These are phyloP conservation scores for Fusarium tupiense DNA, from an alignment of 2,329 filamentous ascomycete species.

Conservation along the genomic window DNA sequence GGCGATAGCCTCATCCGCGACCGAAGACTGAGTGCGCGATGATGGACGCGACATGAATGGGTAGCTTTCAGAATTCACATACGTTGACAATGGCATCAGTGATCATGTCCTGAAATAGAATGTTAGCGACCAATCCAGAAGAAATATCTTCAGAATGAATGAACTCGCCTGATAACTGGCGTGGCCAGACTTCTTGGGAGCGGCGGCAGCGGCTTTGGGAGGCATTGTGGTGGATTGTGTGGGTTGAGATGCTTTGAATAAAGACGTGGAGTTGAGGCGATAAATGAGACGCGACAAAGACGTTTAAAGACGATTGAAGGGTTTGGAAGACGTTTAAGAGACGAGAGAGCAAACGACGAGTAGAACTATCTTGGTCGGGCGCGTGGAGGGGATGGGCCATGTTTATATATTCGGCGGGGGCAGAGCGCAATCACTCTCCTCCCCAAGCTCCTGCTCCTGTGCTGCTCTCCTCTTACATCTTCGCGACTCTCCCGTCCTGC, in stretches of 20 bases:
- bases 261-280: conserved; percentile 34
- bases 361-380: conserved; percentile 57
- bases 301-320: conserved; percentile 8
- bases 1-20: conserved; percentile 39
- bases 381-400: conserved; percentile 62
- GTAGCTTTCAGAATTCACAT: conserved; percentile 49
- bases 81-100: conserved; percentile 69
- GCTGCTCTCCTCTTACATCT: conserved; percentile 33
- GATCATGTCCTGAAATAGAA: conserved; percentile 65
- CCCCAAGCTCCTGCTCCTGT: conserved; percentile 42
- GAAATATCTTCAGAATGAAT: conserved; percentile 6
- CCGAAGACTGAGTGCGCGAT: conserved; percentile 38
- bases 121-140: conserved; percentile 3
- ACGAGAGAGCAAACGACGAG: conserved; percentile 49
- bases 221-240: conserved; percentile 59
- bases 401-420: conserved; percentile 71
- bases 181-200: conserved; percentile 61
- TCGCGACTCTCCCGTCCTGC: conserved; percentile 29
- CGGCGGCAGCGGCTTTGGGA: conserved; percentile 65
- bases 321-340: conserved; percentile 39
- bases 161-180: conserved; percentile 68
- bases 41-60: conserved; percentile 50
- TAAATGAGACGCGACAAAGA: conserved; percentile 41
- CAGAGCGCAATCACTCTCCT: conserved; percentile 64
- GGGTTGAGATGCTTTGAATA: conserved; percentile 33